Evolutionary conservation across 495 filamentous ascomycete species (phyloP).

Genomic region (Neurospora sp.): DNA sequence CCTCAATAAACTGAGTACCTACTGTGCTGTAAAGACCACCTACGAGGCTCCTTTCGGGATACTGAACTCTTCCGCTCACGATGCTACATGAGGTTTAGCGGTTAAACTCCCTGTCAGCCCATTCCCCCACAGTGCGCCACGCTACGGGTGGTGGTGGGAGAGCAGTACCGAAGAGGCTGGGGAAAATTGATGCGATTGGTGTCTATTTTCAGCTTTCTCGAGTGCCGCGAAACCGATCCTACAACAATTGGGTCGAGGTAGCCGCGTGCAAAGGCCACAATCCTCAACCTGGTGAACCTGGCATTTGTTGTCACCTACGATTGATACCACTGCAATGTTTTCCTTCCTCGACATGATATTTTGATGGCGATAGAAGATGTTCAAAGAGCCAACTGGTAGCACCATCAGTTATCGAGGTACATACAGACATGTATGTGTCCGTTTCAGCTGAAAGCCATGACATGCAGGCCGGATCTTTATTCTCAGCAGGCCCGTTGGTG

Average conservation of each 20-base stretch:
- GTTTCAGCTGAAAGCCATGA: neutral
- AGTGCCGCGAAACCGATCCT: neutral
- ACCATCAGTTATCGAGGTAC: neutral
- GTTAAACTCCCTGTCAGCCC: neutral
- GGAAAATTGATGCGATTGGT: neutral
- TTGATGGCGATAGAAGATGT: neutral
- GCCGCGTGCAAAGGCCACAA: neutral
- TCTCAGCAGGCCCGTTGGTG: neutral
- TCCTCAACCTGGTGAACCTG: neutral
- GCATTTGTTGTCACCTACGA: neutral
- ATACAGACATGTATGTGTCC: neutral
- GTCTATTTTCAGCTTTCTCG: conserved; percentile 4
- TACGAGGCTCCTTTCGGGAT: neutral
- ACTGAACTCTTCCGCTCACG: neutral
- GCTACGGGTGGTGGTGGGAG: neutral
- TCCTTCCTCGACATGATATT: neutral
- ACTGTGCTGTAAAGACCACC: neutral
- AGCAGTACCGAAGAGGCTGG: conserved; percentile 1
- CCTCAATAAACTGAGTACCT: neutral
- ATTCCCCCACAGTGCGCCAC: neutral
- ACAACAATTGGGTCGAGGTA: neutral
- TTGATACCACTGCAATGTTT: neutral
- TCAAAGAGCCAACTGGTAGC: neutral
- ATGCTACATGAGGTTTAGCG: neutral
- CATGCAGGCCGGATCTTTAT: neutral